These are phyloP conservation scores for Jacaranda copaia DNA, from an alignment of 257 asterid genomes.

Conservation along the genomic window DNA sequence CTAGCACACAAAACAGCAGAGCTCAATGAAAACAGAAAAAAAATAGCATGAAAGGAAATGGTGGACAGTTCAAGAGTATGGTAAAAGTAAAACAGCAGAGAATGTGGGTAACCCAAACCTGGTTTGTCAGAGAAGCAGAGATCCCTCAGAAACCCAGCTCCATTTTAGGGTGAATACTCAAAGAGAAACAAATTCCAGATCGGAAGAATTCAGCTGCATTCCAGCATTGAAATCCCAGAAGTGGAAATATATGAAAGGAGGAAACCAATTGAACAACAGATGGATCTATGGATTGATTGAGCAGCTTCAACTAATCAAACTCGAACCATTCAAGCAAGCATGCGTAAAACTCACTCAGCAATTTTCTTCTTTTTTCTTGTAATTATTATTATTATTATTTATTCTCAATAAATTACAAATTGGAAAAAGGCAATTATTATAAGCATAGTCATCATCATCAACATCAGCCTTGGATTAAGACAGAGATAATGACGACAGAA, in stretches of 20 bases:
- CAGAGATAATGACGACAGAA: conserved; percentile 64
- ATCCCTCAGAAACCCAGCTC: conserved; percentile 28
- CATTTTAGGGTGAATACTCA: conserved; percentile 22
- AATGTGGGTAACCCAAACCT: conserved; percentile 34
- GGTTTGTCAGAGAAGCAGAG: conserved; percentile 26
- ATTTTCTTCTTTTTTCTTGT: not conserved
- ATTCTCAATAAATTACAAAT: not conserved
- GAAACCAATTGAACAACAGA: conserved; percentile 4
- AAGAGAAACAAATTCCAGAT: conserved; percentile 34
- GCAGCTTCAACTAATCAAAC: conserved; percentile 10
- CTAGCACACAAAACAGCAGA: conserved; percentile 8
- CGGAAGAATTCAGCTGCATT: conserved; percentile 31
- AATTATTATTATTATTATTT: not conserved
- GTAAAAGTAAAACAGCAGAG: not conserved
- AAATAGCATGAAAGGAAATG: conserved; percentile 17
- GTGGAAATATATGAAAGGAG: conserved; percentile 2
- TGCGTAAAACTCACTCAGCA: conserved; percentile 1
- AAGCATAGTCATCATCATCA: conserved; percentile 34
- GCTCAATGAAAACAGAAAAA: not conserved
- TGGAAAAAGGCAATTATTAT: conserved; percentile 18
- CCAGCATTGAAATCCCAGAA: conserved; percentile 22
- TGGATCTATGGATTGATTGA: conserved; percentile 25
- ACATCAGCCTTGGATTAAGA: conserved; percentile 31
- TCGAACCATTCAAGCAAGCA: not conserved
- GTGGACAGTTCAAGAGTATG: not conserved